These are phyloP conservation scores for Peronospora destructor DNA, from an alignment of 352 stramenopile species.

Conservation along the genomic window DNA sequence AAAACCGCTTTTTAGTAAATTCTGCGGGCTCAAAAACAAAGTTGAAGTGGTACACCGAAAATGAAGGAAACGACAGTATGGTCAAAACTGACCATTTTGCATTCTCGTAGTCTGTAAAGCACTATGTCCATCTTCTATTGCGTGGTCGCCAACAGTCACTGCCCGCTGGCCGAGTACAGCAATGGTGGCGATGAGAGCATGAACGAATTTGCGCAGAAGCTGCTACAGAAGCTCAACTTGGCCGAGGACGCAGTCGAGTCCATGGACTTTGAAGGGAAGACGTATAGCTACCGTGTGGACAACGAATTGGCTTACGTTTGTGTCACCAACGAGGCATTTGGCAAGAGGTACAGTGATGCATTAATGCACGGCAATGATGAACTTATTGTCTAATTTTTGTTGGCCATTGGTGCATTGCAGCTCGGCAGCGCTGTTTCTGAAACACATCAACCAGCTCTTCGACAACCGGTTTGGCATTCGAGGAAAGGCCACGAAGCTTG, in stretches of 20 bases:
- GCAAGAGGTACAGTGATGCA: slow-evolving; percentile 45
- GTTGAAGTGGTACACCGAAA: background rate
- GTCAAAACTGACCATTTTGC: background rate
- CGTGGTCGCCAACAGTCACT: slow-evolving; percentile 77
- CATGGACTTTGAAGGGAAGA: slow-evolving; percentile 77
- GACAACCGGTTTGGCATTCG: slow-evolving; percentile 82
- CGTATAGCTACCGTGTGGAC: slow-evolving; percentile 82
- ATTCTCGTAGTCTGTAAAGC: background rate
- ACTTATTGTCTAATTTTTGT: slow-evolving; percentile 4
- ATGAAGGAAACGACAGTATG: background rate
- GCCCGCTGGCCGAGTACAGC: slow-evolving; percentile 72
- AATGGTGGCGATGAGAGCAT: slow-evolving; percentile 81
- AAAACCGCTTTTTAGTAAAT: background rate
- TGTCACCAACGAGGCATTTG: slow-evolving; percentile 71
- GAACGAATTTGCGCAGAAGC: slow-evolving; percentile 79
- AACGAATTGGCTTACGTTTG: slow-evolving; percentile 82
- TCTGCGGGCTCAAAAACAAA: background rate
- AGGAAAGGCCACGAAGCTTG: slow-evolving; percentile 83
- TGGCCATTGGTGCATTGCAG: slow-evolving; percentile 16
- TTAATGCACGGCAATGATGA: background rate
- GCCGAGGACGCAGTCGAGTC: slow-evolving; percentile 64
- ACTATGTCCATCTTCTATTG: slow-evolving; percentile 86
- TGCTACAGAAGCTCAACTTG: slow-evolving; percentile 83
- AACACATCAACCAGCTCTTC: slow-evolving; percentile 83
- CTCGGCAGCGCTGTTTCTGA: slow-evolving; percentile 74